phyloP scores from a whole-genome alignment of 371 early-diverging fungal species.

The Syncephalis fuscata region DNA sequence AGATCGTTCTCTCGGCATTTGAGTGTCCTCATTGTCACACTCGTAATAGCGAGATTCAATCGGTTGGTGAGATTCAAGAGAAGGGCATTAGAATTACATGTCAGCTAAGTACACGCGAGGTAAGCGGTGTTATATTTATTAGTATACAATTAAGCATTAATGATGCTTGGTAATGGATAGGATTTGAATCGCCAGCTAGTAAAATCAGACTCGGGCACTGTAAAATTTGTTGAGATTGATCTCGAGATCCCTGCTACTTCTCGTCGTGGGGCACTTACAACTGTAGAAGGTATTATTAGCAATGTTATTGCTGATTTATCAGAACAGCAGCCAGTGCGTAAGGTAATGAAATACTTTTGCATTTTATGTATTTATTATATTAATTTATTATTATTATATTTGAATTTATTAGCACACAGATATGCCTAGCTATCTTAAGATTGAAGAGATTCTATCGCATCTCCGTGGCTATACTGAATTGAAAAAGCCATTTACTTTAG shows the following conservation, averaged over 20 bases:
- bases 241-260: conserved; percentile 75
- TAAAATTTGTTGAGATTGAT: conserved; percentile 68
- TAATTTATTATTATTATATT: not conserved
- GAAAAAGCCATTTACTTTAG: conserved; percentile 46
- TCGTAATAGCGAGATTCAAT: conserved; percentile 81
- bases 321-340: conserved; percentile 60
- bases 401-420: conserved; percentile 17
- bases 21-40: conserved; percentile 86
- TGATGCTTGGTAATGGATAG: conserved; percentile 8
- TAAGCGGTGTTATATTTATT: not conserved
- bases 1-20: conserved; percentile 85
- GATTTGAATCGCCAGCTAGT: conserved; percentile 87
- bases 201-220: conserved; percentile 66
- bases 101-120: conserved; percentile 29
- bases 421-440: conserved; percentile 47
- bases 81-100: conserved; percentile 58
- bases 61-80: conserved; percentile 62
- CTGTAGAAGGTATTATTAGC: conserved; percentile 74
- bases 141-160: not conserved
- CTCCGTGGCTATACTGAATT: conserved; percentile 36
- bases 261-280: conserved; percentile 63
- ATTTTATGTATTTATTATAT: no score
- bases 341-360: no score
- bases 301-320: conserved; percentile 67
- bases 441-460: conserved; percentile 48